Evolutionary conservation across 2,329 filamentous ascomycete genomes (phyloP), one percentile per base, ranked within the genome.

Genomic region (Trichoderma afroharzianum): DNA sequence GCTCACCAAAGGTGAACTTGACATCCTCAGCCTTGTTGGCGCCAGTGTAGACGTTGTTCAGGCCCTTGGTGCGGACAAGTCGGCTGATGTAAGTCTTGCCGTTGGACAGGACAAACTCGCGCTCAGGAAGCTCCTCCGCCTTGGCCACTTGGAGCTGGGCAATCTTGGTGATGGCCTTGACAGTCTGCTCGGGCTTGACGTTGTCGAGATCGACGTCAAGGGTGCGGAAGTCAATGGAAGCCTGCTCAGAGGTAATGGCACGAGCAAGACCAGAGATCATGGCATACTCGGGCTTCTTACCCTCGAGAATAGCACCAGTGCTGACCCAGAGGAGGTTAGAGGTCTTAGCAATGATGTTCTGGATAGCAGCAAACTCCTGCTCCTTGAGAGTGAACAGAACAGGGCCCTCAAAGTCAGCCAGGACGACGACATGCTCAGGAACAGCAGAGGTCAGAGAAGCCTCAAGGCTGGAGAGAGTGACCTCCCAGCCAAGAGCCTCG

Each of bases 291-390:
- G 78, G 77, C 14, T 53, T 70, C 62, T 75, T 74, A 53, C 75
- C 76, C 12, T 74, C 68, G 21, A 78, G 63, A 6, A 79, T 70
- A 33, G 71, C 74, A 21, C 74, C 76, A 7, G 67, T 70, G 6
- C 76, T 80, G 11, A 78, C 73, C 80, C 80, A 81, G 18, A 80
- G 72, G 21, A 80, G 70, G 8, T 74, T 72, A 4, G 74, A 75
- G 12, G 75, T 72, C 14, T 73, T 71, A 47, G 72, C 68, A 33
- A 76, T 75, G 55, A 80, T 74, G 18, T 57, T 71, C 70, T 78
- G 76, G 43, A 81, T 72, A 9, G 73, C 70, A 4, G 55, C 39
- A 28, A 81, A 76, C 58, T 80, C 78, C 6, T 70, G 61, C 47
- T 77, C 74, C 1, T 73, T 76, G n/a, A 77, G 57, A 3, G 72